These are phyloP conservation scores for Punica granatum DNA, from an alignment of 345 rosid genomes.

Conservation along the genomic window DNA sequence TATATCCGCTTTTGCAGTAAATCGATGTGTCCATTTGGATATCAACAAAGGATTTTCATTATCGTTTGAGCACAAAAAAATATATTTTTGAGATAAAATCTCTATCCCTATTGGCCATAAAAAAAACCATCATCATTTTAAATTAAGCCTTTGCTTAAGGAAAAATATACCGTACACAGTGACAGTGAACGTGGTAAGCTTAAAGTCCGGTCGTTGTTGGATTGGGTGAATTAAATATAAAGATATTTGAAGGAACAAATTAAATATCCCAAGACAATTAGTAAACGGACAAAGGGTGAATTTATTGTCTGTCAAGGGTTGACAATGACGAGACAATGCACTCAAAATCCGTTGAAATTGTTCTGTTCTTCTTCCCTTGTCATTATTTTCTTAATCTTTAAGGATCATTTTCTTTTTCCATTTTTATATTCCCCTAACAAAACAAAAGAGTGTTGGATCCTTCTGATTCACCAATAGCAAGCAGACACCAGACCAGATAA, in stretches of 20 bases:
- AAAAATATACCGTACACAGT: no score
- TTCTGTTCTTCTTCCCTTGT: not conserved
- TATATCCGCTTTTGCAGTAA: no score
- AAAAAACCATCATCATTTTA: no score
- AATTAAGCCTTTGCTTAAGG: no score
- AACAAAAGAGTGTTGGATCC: not conserved
- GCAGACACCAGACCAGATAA: not conserved
- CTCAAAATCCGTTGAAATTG: not conserved
- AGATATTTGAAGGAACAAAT: not conserved
- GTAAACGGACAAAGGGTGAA: not conserved
- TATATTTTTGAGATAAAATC: no score
- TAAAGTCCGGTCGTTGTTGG: no score
- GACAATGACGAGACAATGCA: not conserved
- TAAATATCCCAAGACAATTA: not conserved
- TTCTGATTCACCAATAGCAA: not conserved
- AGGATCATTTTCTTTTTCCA: not conserved
- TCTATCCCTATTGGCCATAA: no score
- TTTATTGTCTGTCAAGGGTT: not conserved
- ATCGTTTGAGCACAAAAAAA: no score
- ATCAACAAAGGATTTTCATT: no score
- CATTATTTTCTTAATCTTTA: not conserved
- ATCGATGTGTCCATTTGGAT: no score
- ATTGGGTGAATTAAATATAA: no score
- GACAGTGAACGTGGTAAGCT: no score
- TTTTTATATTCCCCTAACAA: not conserved